A percentile compares a stretch with the other conserved stretches of the same genome.
Evolutionary conservation across 169 alveolate genomes (phyloP).

Genomic region (Fabrea salina): DNA sequence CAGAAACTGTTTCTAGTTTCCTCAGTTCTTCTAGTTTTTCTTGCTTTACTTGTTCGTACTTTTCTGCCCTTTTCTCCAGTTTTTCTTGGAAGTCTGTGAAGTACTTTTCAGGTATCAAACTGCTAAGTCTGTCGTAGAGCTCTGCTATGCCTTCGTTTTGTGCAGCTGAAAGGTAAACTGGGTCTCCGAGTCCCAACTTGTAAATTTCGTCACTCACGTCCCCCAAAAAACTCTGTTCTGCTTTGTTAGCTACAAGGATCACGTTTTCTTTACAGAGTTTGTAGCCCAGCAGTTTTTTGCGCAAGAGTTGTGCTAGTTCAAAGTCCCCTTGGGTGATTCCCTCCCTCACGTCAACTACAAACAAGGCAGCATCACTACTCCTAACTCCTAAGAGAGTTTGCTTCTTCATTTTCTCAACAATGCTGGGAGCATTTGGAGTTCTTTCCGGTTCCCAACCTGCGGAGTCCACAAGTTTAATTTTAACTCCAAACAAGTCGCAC

Average conservation of each 20-base stretch:
- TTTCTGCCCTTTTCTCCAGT: conserved; percentile 44
- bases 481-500: conserved; percentile 41
- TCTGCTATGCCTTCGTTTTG: conserved; percentile 70
- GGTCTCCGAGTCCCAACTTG: conserved; percentile 60
- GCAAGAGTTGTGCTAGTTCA: conserved; percentile 53
- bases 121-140: conserved; percentile 37
- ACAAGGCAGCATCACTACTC: conserved; percentile 56
- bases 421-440: conserved; percentile 7
- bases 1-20: conserved; percentile 25
- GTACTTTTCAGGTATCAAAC: conserved; percentile 47
- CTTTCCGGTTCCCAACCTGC: conserved; percentile 53
- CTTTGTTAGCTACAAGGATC: conserved; percentile 30
- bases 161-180: conserved; percentile 66
- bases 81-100: conserved; percentile 32
- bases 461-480: conserved; percentile 61
- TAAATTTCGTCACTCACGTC: conserved; percentile 53
- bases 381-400: conserved; percentile 63
- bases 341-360: conserved; percentile 57
- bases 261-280: background rate
- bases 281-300: background rate
- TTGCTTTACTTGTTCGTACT: conserved; percentile 40
- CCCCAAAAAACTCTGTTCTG: conserved; percentile 41
- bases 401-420: conserved; percentile 53
- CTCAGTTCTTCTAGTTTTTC: conserved; percentile 41
- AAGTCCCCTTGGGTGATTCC: conserved; percentile 59